phyloP scores from a whole-genome alignment of 2,329 filamentous ascomycete species.

The Aphanocladium album region DNA sequence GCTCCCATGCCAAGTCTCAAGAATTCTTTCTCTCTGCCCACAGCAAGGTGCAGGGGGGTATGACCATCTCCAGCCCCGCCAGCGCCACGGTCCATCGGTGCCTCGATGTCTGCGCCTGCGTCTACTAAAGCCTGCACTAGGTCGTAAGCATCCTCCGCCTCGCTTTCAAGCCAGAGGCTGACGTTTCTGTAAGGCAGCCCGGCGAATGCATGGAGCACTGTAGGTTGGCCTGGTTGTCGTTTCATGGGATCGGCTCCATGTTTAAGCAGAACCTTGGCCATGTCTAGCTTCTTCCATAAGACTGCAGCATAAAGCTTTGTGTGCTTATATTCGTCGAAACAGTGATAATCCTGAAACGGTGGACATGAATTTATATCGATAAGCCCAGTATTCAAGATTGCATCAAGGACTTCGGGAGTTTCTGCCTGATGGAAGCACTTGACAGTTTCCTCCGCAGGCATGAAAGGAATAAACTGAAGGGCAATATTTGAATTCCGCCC shows the following conservation, averaged over 20 bases:
- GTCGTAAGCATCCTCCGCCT: slow-evolving; percentile 14
- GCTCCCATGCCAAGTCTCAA: too few species aligned
- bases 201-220: not conserved
- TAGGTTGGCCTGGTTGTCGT: not conserved
- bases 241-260: slow-evolving; percentile 19
- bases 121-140: slow-evolving; percentile 25
- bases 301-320: slow-evolving; percentile 5
- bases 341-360: too few species aligned
- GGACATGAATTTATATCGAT: slow-evolving; percentile 1
- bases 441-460: not conserved
- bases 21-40: too few species aligned
- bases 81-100: slow-evolving; percentile 12
- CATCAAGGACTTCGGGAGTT: not conserved
- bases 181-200: not conserved
- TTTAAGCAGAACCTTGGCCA: slow-evolving; percentile 16
- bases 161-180: not conserved
- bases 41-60: not conserved
- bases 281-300: not conserved
- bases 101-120: slow-evolving; percentile 28
- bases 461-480: not conserved
- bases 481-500: not conserved
- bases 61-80: not conserved
- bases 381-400: slow-evolving; percentile 8
- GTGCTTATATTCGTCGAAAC: not conserved
- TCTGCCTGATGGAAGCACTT: slow-evolving; percentile 18